Evolutionary conservation across 2,329 filamentous ascomycete genomes (phyloP).

Genomic region (Penicillium fuscoglaucum): DNA sequence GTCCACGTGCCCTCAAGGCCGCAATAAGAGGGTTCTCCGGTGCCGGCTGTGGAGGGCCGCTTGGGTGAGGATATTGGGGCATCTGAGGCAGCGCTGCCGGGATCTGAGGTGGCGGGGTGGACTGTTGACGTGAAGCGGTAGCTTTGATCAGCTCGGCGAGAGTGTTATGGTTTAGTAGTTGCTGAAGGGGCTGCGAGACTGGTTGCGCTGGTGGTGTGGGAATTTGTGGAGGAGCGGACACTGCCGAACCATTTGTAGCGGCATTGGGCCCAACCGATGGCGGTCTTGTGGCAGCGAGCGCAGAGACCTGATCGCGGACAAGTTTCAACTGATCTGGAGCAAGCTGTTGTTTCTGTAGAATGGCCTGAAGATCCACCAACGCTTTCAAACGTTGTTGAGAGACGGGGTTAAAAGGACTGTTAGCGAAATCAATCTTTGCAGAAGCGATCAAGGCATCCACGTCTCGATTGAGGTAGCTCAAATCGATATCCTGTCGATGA

Average conservation of each 20-base stretch:
- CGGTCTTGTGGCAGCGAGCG: conserved; percentile 57
- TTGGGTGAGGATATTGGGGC: conserved; percentile 59
- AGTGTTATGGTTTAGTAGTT: conserved; percentile 45
- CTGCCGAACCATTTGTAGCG: conserved; percentile 27
- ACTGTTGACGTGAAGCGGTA: conserved; percentile 42
- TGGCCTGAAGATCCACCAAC: conserved; percentile 77
- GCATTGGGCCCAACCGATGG: conserved; percentile 19
- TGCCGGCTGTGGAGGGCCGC: conserved; percentile 54
- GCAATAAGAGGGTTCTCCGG: conserved; percentile 64
- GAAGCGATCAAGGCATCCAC: conserved; percentile 74
- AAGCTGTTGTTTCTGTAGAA: conserved; percentile 75
- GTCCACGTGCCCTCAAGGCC: conserved; percentile 66
- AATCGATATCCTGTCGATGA: conserved; percentile 47
- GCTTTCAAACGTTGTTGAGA: conserved; percentile 79
- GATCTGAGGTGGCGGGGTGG: conserved; percentile 50
- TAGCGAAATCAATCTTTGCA: conserved; percentile 71
- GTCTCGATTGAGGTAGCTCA: conserved; percentile 78
- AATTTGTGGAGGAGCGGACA: conserved; percentile 32
- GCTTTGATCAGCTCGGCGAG: conserved; percentile 49
- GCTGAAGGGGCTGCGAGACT: conserved; percentile 37
- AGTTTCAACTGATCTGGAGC: conserved; percentile 78
- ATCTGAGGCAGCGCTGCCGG: conserved; percentile 51
- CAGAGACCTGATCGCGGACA: conserved; percentile 81
- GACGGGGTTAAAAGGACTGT: conserved; percentile 72
- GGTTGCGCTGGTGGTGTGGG: conserved; percentile 47